Evolutionary conservation across 495 filamentous ascomycete species (phyloP).

Genomic region (Penicillium chermesinum): DNA sequence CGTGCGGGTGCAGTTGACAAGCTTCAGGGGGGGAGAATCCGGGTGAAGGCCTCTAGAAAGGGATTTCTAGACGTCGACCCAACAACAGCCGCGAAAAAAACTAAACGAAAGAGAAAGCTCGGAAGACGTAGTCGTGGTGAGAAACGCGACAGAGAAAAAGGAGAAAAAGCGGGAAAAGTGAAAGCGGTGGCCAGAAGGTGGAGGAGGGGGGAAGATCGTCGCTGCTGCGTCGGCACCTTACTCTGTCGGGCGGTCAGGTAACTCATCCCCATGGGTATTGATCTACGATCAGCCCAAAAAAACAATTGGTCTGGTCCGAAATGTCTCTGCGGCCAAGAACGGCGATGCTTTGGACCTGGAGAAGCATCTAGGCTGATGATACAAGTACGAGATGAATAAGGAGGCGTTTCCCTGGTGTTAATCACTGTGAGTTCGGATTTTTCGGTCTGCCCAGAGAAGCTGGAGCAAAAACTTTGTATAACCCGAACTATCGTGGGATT

Average conservation of each 20-base stretch:
- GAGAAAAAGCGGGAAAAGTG: conserved; percentile 24
- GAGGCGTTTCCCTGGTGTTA: too few relatives aligned
- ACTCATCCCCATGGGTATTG: too few relatives aligned
- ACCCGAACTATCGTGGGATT: too few relatives aligned
- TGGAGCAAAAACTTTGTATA: too few relatives aligned
- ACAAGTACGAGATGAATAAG: too few relatives aligned
- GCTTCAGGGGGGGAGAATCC: conserved; percentile 12
- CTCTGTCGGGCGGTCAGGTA: neutral
- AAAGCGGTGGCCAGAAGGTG: conserved; percentile 22
- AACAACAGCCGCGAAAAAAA: conserved; percentile 5
- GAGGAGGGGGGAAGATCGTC: conserved; percentile 18
- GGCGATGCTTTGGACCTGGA: too few relatives aligned
- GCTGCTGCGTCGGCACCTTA: conserved; percentile 10
- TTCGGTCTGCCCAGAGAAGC: too few relatives aligned
- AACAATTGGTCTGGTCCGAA: too few relatives aligned
- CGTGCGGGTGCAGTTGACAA: conserved; percentile 7
- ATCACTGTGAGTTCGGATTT: too few relatives aligned
- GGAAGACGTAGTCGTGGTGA: conserved; percentile 6
- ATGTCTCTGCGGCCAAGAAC: too few relatives aligned
- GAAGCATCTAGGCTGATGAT: too few relatives aligned
- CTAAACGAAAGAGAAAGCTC: conserved; percentile 8
- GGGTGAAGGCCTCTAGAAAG: neutral
- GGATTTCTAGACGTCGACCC: neutral
- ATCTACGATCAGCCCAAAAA: too few relatives aligned
- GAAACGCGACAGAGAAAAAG: conserved; percentile 15